phyloP scores from a whole-genome alignment of 1,284 basidiomycete genomes.

The Crocinoboletus sp. region DNA sequence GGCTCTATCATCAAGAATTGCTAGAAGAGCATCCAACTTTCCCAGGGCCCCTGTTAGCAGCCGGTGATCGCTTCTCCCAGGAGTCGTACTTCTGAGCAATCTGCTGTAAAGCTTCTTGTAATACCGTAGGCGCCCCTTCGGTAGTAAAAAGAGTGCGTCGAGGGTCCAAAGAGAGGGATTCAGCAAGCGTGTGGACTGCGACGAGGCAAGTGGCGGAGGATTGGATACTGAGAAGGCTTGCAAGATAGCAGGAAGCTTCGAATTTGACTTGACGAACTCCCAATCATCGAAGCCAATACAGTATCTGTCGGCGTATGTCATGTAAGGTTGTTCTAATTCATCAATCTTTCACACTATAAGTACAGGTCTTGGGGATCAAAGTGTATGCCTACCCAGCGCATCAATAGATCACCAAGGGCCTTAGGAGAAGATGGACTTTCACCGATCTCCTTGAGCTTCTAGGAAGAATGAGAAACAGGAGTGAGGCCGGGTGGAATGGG shows the following conservation, averaged over 20 bases:
- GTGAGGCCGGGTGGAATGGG: neutral
- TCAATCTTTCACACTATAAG: conserved; percentile 61
- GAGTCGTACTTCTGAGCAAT: conserved; percentile 83
- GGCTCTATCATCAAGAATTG: conserved; percentile 59
- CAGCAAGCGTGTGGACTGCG: conserved; percentile 34
- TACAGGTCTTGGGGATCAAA: conserved; percentile 6
- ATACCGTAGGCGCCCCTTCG: conserved; percentile 82
- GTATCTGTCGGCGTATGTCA: conserved; percentile 73
- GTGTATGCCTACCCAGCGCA: conserved; percentile 79
- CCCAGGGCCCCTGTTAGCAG: conserved; percentile 79
- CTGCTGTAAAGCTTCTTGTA: conserved; percentile 91
- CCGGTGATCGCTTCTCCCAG: conserved; percentile 85
- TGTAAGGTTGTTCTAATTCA: conserved; percentile 86
- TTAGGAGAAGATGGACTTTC: conserved; percentile 93
- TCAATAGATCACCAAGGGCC: conserved; percentile 91
- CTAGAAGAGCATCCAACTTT: conserved; percentile 73
- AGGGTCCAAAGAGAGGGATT: conserved; percentile 70
- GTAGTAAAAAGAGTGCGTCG: conserved; percentile 84
- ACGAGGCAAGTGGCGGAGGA: conserved; percentile 50
- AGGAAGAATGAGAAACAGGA: conserved; percentile 15
- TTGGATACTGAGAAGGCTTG: conserved; percentile 61
- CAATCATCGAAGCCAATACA: conserved; percentile 80
- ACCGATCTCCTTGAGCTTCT: conserved; percentile 95
- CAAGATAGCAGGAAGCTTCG: conserved; percentile 67
- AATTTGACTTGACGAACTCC: conserved; percentile 74